A percentile compares a stretch with the other conserved stretches of the same genome.
phyloP scores from a whole-genome alignment of 805 yeast genomes.

The Metschnikowia borealis region DNA sequence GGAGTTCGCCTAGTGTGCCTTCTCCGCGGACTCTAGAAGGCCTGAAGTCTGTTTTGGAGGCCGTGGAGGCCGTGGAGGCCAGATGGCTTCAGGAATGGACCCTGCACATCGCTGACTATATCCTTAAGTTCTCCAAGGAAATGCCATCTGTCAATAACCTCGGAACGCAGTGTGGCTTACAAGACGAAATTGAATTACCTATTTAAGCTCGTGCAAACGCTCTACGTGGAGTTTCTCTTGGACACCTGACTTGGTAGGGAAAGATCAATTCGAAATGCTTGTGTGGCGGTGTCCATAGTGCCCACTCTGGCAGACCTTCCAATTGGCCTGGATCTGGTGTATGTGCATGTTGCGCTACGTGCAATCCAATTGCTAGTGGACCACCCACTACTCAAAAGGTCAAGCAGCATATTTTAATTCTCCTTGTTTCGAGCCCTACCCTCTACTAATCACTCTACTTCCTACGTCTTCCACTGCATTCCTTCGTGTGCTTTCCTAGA shows the following conservation, averaged over 20 bases:
- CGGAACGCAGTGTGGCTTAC: conserved; percentile 38
- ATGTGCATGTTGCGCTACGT: too few relatives aligned
- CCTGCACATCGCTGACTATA: conserved; percentile 63
- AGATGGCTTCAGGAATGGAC: conserved; percentile 90
- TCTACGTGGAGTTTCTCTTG: conserved; percentile 65
- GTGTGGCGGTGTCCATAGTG: too few relatives aligned
- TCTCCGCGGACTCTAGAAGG: background rate
- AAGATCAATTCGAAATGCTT: too few relatives aligned
- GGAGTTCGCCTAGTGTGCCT: background rate
- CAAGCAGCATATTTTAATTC: too few relatives aligned
- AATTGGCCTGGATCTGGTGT: too few relatives aligned
- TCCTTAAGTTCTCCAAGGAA: conserved; percentile 49
- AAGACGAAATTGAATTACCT: conserved; percentile 55
- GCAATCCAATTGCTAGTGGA: too few relatives aligned
- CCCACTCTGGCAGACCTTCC: too few relatives aligned
- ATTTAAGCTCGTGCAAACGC: conserved; percentile 54
- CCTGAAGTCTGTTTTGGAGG: conserved; percentile 18
- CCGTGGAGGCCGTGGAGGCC: conserved; percentile 45
- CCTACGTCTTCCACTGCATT: too few relatives aligned
- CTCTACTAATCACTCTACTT: too few relatives aligned
- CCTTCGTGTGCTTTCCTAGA: conserved; percentile 30
- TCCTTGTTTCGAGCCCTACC: too few relatives aligned
- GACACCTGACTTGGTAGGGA: conserved; percentile 28
- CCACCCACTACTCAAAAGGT: too few relatives aligned
- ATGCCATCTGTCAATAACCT: conserved; percentile 21